phyloP scores from a whole-genome alignment of 176 grass and related monocot species.

The Carex scoparia region DNA sequence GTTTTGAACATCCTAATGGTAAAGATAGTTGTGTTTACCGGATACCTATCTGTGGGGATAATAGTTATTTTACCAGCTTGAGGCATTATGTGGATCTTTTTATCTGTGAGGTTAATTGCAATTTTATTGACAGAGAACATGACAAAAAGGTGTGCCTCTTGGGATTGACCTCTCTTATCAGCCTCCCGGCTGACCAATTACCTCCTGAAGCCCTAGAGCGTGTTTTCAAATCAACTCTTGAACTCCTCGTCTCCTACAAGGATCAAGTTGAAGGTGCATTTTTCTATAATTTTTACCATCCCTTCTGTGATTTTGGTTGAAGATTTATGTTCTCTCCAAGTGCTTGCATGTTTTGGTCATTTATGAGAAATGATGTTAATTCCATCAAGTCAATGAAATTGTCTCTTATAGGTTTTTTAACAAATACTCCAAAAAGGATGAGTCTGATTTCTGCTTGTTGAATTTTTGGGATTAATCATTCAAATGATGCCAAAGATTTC shows the following conservation, averaged over 20 bases:
- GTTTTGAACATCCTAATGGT: neutral
- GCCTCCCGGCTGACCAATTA: conserved; percentile 75
- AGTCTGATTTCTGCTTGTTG: neutral
- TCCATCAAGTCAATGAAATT: neutral
- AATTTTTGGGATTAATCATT: neutral
- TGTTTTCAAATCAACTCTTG: conserved; percentile 83
- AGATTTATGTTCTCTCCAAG: neutral
- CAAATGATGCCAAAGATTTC: neutral
- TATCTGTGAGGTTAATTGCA: conserved; percentile 9
- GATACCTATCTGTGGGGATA: neutral
- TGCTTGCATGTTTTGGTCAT: neutral
- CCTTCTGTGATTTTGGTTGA: neutral
- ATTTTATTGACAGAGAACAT: conserved; percentile 61
- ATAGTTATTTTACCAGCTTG: neutral
- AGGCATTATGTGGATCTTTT: neutral
- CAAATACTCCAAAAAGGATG: neutral
- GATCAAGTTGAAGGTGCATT: conserved; percentile 84
- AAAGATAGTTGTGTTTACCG: neutral
- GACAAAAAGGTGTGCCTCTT: conserved; percentile 83
- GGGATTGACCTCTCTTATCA: conserved; percentile 71
- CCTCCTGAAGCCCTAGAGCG: conserved; percentile 69
- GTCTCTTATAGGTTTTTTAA: neutral
- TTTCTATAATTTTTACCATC: neutral
- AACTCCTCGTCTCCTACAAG: conserved; percentile 75
- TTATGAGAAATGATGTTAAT: neutral